Evolutionary conservation across 495 filamentous ascomycete genomes (phyloP), one percentile per base, ranked within the genome.

Genomic region (Podospora appendiculata): DNA sequence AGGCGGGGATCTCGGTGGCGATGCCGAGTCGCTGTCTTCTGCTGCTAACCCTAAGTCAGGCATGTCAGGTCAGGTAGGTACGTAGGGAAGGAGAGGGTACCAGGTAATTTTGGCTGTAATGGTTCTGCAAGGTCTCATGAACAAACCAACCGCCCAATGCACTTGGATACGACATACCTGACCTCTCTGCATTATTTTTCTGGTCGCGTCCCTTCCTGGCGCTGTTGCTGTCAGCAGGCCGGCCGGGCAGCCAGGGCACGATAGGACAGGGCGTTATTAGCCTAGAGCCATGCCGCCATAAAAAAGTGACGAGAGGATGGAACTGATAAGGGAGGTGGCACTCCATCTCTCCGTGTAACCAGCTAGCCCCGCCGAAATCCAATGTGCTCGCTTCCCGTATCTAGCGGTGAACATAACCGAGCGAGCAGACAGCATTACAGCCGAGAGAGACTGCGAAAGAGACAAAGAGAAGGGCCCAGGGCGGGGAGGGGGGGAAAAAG

Each of bases 331-430:
- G 42, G 42, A 39, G 34, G 47, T 39, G 47, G 33, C 45, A 48
- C 11, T 48, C 34, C 33, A 33, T 38, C 45, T 36, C 11, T 48
- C 34, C 33, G 47, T 38, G 35, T 38, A 39, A 39, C 47, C 35
- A 39, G n/a, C 16, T 13, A 10, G 48, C 48, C 48, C 48, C 48
- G 25, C 48, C 25, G 6, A 42, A 50, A 50, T 42, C 34, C 4
- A 50, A 49, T 13, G 25, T 25, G 36, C 38, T 50, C 48, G 36
- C 25, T 32, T 50, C 38, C 47, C 48, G 48, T 18, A 8, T 42
- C 19, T 41, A 19, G 48, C 33, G 35, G 48, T 41, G 19, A 38
- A 25, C 32, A 41, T 33, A 50, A 12, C 36, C 9, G 25, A 25
- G 25, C 25, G 25, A 25, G n/a, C 40, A n/a, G 40, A 25, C 25